Conservation (phyloP, 176 grass and related monocot genomes). For the Juncus effusus region DNA sequence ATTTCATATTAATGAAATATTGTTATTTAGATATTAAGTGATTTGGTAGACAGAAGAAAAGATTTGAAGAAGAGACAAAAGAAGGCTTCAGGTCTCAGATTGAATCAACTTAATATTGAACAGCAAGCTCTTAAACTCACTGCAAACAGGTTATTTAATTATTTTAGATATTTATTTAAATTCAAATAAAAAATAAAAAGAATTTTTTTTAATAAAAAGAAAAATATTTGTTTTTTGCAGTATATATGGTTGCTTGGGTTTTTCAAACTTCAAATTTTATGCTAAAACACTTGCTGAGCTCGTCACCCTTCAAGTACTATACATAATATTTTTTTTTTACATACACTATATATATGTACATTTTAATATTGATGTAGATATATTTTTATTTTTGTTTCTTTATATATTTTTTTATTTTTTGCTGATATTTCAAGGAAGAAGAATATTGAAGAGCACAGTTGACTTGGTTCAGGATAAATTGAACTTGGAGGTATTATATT, state of each 20-base stretch:
- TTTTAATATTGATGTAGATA: too few species aligned
- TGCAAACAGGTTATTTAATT: conserved; percentile 98
- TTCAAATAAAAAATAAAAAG: too few species aligned
- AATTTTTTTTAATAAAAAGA: conserved; percentile 35
- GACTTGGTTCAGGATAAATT: conserved; percentile 95
- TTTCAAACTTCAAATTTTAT: conserved; percentile 91
- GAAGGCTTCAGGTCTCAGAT: conserved; percentile 85
- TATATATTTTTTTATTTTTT: too few species aligned
- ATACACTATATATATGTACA: too few species aligned
- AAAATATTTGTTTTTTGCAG: conserved; percentile 46
- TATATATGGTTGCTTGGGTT: conserved; percentile 99
- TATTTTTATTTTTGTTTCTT: too few species aligned
- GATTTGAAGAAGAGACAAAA: conserved; percentile 87
- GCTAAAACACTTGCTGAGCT: conserved; percentile 94
- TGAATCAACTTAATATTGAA: conserved; percentile 91
- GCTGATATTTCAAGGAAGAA: conserved; percentile 97
- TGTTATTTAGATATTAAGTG: conserved; percentile 57
- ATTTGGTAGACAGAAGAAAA: conserved; percentile 91
- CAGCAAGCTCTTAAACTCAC: conserved; percentile 97
- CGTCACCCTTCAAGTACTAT: conserved; percentile 88
- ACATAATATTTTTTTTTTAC: too few species aligned
- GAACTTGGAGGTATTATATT: too few species aligned
- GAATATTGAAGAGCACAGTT: conserved; percentile 93
- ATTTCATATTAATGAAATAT: conserved; percentile 3
- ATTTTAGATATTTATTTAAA: too few species aligned